Base-by-base conservation (phyloP, 257 asterid species). In the Solanum sejunctum region DNA sequence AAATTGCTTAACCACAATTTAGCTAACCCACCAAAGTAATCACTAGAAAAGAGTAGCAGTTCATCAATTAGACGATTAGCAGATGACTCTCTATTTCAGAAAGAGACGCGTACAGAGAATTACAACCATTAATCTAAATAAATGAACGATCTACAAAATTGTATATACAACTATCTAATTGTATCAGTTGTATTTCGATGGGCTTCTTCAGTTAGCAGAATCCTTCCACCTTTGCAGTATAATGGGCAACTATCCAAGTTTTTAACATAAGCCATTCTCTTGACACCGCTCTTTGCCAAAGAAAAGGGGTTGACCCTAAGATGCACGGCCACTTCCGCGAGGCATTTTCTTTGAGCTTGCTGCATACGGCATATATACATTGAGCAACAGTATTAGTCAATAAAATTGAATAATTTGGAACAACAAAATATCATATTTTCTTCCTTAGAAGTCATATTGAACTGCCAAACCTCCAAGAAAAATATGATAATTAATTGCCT, bases 331-430 rank as follows among this genome's bases (percentile, higher is more conserved):
- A 86, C 83, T 93, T 32, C 97, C 99, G 39, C 98, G 98, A 71
- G 98, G 99, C 98, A 96, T 93, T 88, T 94, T 94, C 97, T 96
- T 96, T 41, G 94, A 86, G 23, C 81, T 88, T 75, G 82, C 95
- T 91, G 92, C 85, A 89, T 20, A 83, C 15, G n/a, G 81, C 60
- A 79, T 36, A 67, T 15, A 66, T 67, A 43, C 43, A 36, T 47
- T 61, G 72, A 72, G 81, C 41, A 26, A 52, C 82, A 77, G 26
- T 52, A 51, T 23, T 49, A 51, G 61, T 51, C 26, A 52, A 26
- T 52, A 0, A 12, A 49, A 49, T 75, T 7, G 8, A 23, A 49
- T 43, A 77, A 75, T 8, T 8, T 51, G 82, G 82, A 51, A 77
- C 82, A 5, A 52, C 23, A 18, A 18, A 39, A 8, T 32, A 32